Evolutionary conservation across 2,329 filamentous ascomycete species (phyloP), one percentile per base, ranked within the genome.

Genomic region (Colletotrichum simmondsii): DNA sequence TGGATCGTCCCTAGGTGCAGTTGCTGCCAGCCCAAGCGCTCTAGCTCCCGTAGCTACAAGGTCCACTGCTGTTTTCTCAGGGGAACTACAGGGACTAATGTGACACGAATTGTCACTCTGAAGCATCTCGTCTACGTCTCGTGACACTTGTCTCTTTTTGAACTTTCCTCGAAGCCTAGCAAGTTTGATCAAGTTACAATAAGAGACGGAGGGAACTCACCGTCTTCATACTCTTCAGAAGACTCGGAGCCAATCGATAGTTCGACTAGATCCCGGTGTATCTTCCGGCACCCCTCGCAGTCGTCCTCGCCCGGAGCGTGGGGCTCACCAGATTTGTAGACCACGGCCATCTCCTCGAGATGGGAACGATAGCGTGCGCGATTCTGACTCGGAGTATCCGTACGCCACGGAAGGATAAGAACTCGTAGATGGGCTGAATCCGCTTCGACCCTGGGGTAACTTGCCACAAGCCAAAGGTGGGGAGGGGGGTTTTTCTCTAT

Each of bases 281-380:
- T 75, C 59, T 70, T 72, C 26, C 68, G 59, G 66, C 74, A 75
- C 14, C 72, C 68, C 35, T 62, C 58, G 54, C 74, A 75, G 32
- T 64, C 68, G 46, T 69, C 66, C 42, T 54, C 24, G 8, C 62
- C 61, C 2, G 52, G 57, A 22, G 58, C 30, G 42, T 67, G 71
- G 22, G 63, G 71, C 22, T 37, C 64, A 7, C 46, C 60, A 26
- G 72, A 46, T 30, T 63, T 56, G 49, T 49, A 65, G 12, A 70
- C 59, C 60, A 54, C 22, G 3, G 67, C 56, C 62, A 67, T 71
- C 19, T 59, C n/a, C 4, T 32, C 52, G 32, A 49, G 28, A 49
- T 5, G 8, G 37, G 8, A 10, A 19, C 19, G 26, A 14, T 16
- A 46, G 4, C 42, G 6, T 53, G 30, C 37, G 32, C 22, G 37